phyloP scores from a whole-genome alignment of 768 basidiomycete species.

The Russula brevipes region DNA sequence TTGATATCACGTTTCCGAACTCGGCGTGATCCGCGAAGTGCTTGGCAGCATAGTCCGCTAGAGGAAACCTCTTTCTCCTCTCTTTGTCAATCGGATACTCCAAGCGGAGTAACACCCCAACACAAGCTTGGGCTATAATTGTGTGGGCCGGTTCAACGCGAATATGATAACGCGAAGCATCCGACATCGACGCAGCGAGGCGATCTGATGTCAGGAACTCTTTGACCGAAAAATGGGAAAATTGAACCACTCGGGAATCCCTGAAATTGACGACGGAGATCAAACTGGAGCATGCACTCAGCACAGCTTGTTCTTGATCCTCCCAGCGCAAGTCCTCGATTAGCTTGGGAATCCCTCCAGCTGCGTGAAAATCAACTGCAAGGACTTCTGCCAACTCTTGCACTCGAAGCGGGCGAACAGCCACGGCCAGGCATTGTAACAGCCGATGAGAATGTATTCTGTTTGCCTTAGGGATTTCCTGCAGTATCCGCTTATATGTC shows the following conservation, averaged over 20 bases:
- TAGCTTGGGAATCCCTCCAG: neutral
- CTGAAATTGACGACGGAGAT: neutral
- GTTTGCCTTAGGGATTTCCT: too few relatives aligned
- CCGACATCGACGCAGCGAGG: neutral
- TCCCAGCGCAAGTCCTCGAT: neutral
- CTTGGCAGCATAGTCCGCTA: neutral
- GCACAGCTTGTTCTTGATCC: neutral
- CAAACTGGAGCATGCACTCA: neutral
- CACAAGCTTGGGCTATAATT: neutral
- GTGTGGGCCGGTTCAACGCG: neutral
- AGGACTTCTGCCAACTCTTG: neutral
- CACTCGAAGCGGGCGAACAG: too few relatives aligned
- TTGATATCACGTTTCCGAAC: neutral
- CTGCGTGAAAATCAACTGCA: neutral
- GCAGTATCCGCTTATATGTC: too few relatives aligned
- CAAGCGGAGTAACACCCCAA: neutral
- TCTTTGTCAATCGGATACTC: neutral
- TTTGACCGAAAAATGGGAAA: neutral
- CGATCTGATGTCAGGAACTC: constrained; percentile 1
- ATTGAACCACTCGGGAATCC: neutral
- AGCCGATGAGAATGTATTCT: too few relatives aligned
- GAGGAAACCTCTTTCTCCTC: neutral
- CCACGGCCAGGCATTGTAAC: too few relatives aligned
- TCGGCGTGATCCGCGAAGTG: constrained; percentile 1
- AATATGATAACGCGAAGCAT: neutral